Conservation (phyloP, 2,329 filamentous ascomycete species). For the Beauveria brongniartii region DNA sequence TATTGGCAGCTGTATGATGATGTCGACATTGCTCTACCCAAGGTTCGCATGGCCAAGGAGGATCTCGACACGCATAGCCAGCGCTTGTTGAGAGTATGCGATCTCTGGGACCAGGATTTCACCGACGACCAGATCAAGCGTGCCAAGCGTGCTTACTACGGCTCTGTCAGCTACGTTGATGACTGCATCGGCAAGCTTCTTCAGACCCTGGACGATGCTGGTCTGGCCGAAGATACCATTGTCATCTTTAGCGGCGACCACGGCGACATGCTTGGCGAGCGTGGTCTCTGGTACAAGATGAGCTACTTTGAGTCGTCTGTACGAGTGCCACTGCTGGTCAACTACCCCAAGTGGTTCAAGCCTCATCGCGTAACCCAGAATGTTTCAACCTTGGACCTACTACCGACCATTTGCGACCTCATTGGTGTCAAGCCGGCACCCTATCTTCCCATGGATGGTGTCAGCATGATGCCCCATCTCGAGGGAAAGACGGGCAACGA, state of each 20-base stretch:
- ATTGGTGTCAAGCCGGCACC: conserved; percentile 62
- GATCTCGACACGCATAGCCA: conserved; percentile 82
- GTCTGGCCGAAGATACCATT: conserved; percentile 77
- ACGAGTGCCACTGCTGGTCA: conserved; percentile 78
- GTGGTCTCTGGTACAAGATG: conserved; percentile 96
- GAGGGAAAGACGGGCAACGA: conserved; percentile 60
- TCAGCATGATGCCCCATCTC: conserved; percentile 73
- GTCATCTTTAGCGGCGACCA: conserved; percentile 91
- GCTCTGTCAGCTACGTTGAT: conserved; percentile 88
- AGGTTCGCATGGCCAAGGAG: conserved; percentile 68
- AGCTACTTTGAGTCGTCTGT: conserved; percentile 89
- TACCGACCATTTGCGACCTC: conserved; percentile 81
- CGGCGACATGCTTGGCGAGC: conserved; percentile 92
- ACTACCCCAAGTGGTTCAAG: conserved; percentile 66
- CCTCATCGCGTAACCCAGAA: conserved; percentile 73
- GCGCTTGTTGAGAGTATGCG: conserved; percentile 77
- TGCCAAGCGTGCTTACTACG: conserved; percentile 84
- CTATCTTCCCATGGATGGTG: conserved; percentile 76
- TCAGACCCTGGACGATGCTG: conserved; percentile 67
- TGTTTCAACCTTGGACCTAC: conserved; percentile 83
- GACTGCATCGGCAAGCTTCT: conserved; percentile 83
- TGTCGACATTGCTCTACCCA: conserved; percentile 78
- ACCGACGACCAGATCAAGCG: conserved; percentile 78
- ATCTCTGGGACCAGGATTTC: conserved; percentile 77
- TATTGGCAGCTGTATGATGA: conserved; percentile 90